Percentiles rank a stretch among this genome's conserved stretches.
phyloP scores from a whole-genome alignment of 2,329 filamentous ascomycete genomes.

The Alternaria sp. region DNA sequence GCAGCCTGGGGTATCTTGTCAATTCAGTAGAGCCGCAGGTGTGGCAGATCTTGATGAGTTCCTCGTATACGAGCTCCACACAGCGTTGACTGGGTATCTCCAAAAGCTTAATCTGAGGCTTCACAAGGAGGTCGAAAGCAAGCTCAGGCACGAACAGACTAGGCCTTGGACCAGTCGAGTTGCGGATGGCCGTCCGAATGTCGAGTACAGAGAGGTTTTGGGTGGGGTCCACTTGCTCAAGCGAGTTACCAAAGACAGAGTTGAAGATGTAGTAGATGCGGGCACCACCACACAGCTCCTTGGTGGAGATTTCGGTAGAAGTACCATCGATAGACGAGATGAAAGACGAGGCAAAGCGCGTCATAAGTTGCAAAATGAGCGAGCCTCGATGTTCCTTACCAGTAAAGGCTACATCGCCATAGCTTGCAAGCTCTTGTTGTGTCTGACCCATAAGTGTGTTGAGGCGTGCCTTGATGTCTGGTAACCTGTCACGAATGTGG shows the following conservation, averaged over 20 bases:
- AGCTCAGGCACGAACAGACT: constrained; percentile 97
- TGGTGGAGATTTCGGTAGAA: constrained; percentile 97
- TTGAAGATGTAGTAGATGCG: constrained; percentile 99
- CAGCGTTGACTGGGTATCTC: constrained; percentile 95
- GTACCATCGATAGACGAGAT: constrained; percentile 99
- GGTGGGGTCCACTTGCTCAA: constrained; percentile 96
- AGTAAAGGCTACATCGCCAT: constrained; percentile 96
- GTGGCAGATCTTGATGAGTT: constrained; percentile 99
- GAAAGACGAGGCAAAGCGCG: constrained; percentile 95
- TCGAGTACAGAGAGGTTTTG: constrained; percentile 93
- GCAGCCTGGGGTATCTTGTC: constrained; percentile 87
- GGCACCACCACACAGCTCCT: constrained; percentile 93
- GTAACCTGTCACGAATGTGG: constrained; percentile 93
- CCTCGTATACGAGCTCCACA: constrained; percentile 97
- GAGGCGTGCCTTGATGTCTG: constrained; percentile 96
- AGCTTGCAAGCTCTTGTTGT: constrained; percentile 96
- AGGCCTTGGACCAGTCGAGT: constrained; percentile 93
- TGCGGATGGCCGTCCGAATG: constrained; percentile 96
- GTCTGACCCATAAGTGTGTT: constrained; percentile 99
- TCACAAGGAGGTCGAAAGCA: constrained; percentile 96
- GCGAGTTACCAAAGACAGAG: constrained; percentile 94
- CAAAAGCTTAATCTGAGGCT: constrained; percentile 96
- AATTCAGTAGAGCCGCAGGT: constrained; percentile 97
- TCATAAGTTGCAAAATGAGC: constrained; percentile 96
- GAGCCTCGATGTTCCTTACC: constrained; percentile 97